Conservation (phyloP, 257 asterid genomes). For the Orobanche coerulescens region DNA sequence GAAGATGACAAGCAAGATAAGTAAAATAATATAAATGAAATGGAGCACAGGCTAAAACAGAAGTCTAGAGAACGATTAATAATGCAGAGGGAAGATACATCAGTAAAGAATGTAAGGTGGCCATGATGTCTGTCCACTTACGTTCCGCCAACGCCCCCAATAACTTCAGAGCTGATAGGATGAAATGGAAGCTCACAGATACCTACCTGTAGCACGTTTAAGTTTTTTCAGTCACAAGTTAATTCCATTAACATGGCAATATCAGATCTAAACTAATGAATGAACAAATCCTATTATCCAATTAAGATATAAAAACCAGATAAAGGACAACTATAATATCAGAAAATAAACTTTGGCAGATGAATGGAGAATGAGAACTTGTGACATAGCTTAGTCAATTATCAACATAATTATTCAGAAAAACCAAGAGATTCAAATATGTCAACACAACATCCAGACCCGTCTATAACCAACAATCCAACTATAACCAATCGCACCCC, state of each 20-base stretch:
- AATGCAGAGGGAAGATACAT: slow-evolving; percentile 13
- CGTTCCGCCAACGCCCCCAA: slow-evolving; percentile 99
- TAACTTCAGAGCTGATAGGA: slow-evolving; percentile 85
- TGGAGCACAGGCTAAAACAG: background rate
- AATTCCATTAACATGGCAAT: background rate
- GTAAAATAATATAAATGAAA: background rate
- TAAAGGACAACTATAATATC: background rate
- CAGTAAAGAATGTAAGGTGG: slow-evolving; percentile 5
- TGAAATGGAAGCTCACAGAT: slow-evolving; percentile 99
- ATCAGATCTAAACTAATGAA: background rate
- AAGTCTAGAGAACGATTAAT: slow-evolving; percentile 9
- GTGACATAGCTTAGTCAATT: no score
- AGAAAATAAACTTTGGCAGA: no score
- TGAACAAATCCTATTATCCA: background rate
- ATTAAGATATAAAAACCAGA: background rate
- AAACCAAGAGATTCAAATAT: background rate
- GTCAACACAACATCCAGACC: no score
- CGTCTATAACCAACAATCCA: no score
- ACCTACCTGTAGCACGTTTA: slow-evolving; percentile 50
- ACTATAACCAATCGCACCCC: no score
- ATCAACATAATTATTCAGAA: background rate
- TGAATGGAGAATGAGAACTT: no score
- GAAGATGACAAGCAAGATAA: background rate
- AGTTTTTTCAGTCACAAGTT: slow-evolving; percentile 1
- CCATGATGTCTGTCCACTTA: slow-evolving; percentile 33